phyloP scores from a whole-genome alignment of 805 yeast genomes.

The Yarrowia sp. region DNA sequence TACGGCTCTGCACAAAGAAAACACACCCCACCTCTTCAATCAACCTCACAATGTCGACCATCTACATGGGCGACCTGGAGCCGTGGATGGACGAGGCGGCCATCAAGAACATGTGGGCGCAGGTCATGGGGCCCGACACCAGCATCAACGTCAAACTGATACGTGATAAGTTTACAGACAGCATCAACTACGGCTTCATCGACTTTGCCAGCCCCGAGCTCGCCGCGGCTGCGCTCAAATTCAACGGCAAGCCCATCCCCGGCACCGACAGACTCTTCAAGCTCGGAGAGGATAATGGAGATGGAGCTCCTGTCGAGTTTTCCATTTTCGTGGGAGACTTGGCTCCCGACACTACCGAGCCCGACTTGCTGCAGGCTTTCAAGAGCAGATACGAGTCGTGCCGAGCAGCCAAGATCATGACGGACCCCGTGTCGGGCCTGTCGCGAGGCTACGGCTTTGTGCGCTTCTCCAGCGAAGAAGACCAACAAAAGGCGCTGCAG shows the following conservation, averaged over 20 bases:
- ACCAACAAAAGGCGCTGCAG: conserved; percentile 65
- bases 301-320: conserved; percentile 45
- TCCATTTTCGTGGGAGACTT: conserved; percentile 87
- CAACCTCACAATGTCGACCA: conserved; percentile 3
- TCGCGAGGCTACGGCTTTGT: conserved; percentile 90
- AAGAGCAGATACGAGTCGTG: conserved; percentile 69
- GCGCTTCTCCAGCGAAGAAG: conserved; percentile 62
- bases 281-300: conserved; percentile 46
- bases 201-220: conserved; percentile 61
- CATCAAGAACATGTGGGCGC: conserved; percentile 66
- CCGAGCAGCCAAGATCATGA: conserved; percentile 72
- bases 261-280: conserved; percentile 57
- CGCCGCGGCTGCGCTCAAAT: conserved; percentile 63
- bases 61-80: conserved; percentile 83
- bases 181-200: conserved; percentile 79
- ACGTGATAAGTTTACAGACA: conserved; percentile 54
- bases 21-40: background rate
- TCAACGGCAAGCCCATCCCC: conserved; percentile 71
- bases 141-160: conserved; percentile 65
- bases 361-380: conserved; percentile 61
- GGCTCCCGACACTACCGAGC: conserved; percentile 69
- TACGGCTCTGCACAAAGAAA: background rate
- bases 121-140: conserved; percentile 52
- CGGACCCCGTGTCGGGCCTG: conserved; percentile 64
- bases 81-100: conserved; percentile 75